A percentile compares a stretch with the other conserved stretches of the same genome.
Evolutionary conservation across 106 monocot genomes (phyloP).

Genomic region (Dioscorea zingiberensis): DNA sequence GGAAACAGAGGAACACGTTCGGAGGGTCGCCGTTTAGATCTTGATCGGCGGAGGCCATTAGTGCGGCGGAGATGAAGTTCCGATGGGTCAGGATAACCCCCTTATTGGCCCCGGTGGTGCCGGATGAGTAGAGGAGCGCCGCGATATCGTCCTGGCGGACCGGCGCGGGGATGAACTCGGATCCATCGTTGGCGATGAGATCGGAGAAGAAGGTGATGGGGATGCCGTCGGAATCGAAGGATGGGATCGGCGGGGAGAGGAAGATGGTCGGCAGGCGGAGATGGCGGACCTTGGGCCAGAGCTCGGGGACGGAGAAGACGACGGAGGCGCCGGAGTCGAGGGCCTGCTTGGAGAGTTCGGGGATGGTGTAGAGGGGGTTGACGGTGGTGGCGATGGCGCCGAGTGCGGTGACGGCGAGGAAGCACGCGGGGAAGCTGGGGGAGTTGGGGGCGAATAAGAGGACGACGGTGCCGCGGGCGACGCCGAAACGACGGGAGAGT

Average conservation of each 20-base stretch:
- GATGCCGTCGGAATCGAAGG: neutral
- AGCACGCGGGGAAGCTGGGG: constrained; percentile 45
- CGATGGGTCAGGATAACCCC: constrained; percentile 70
- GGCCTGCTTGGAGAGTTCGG: constrained; percentile 71
- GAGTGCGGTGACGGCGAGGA: constrained; percentile 48
- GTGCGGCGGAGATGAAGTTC: constrained; percentile 50
- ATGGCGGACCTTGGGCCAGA: constrained; percentile 32
- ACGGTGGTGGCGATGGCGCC: constrained; percentile 75
- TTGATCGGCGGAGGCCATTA: constrained; percentile 52
- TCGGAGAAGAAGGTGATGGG: constrained; percentile 14
- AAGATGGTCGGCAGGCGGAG: constrained; percentile 46
- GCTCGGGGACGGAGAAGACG: constrained; percentile 45
- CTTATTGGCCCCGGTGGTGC: constrained; percentile 78
- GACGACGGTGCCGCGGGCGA: constrained; percentile 49
- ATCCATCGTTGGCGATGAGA: constrained; percentile 14
- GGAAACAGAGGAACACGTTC: constrained; percentile 52
- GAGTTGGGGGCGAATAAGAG: constrained; percentile 80
- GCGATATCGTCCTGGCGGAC: constrained; percentile 44
- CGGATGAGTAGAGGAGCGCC: constrained; percentile 79
- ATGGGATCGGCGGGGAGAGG: neutral
- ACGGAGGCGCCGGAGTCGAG: constrained; percentile 35
- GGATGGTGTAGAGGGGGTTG: constrained; percentile 63
- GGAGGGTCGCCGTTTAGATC: constrained; percentile 27
- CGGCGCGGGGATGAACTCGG: constrained; percentile 19
- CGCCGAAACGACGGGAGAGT: constrained; percentile 21